A percentile compares a stretch with the other conserved stretches of the same genome.
These are phyloP conservation scores for Cladophialophora chaetospira DNA, from an alignment of 2,329 filamentous ascomycete genomes.

Conservation along the genomic window DNA sequence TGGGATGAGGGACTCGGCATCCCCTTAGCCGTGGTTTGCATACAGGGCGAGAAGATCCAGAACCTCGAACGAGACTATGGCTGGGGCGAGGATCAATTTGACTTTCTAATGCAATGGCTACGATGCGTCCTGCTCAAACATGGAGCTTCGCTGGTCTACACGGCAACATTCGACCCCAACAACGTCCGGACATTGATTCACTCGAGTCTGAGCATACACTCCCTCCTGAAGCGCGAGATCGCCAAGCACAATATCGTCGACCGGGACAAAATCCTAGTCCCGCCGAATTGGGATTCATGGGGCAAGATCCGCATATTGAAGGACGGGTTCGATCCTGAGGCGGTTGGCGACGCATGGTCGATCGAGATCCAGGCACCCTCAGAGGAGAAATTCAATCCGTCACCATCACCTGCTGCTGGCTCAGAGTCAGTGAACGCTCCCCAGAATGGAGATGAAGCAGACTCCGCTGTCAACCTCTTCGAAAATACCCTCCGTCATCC, in stretches of 20 bases:
- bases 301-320: conserved; percentile 91
- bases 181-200: conserved; percentile 79
- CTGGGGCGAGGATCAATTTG: conserved; percentile 96
- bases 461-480: conserved; percentile 27
- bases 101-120: conserved; percentile 90
- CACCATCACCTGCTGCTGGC: conserved; percentile 25
- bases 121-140: conserved; percentile 85
- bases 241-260: conserved; percentile 91
- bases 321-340: conserved; percentile 90
- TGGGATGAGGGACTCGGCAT: conserved; percentile 89
- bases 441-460: conserved; percentile 27
- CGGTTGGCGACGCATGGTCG: conserved; percentile 80
- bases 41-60: conserved; percentile 88
- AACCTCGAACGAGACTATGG: conserved; percentile 78
- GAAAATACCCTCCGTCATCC: conserved; percentile 27
- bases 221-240: conserved; percentile 73
- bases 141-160: conserved; percentile 86
- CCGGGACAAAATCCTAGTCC: conserved; percentile 89
- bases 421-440: conserved; percentile 35
- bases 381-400: conserved; percentile 36
- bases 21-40: conserved; percentile 90
- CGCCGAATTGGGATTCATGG: conserved; percentile 98
- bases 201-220: conserved; percentile 82
- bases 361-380: conserved; percentile 69
- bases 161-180: conserved; percentile 72